Evolutionary conservation across 495 filamentous ascomycete genomes (phyloP).

Genomic region (Xylaria castorea): DNA sequence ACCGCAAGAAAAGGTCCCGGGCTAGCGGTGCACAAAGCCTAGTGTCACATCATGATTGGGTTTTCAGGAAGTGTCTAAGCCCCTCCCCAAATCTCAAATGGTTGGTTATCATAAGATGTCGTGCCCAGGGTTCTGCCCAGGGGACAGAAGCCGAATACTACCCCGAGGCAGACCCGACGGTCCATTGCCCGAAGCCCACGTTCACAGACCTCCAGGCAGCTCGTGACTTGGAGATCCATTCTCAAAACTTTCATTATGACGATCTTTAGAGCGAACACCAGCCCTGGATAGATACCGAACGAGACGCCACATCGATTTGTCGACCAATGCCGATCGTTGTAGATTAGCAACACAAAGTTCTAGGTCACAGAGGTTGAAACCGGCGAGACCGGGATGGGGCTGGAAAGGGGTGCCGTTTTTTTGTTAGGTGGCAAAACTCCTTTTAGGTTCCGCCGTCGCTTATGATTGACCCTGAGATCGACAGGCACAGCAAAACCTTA

Average conservation of each 20-base stretch:
- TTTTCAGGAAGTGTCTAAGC: not conserved
- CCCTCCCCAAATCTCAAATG: slow-evolving; percentile 8
- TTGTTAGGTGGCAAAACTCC: not conserved
- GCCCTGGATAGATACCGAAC: not conserved
- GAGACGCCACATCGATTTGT: not conserved
- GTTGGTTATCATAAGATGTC: slow-evolving; percentile 2
- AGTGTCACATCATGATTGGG: slow-evolving; percentile 13
- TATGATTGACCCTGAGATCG: not conserved
- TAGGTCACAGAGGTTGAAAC: not conserved
- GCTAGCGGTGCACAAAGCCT: not conserved
- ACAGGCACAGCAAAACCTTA: not conserved
- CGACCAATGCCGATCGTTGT: not conserved
- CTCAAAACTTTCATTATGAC: not conserved
- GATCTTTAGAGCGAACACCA: slow-evolving; percentile 2
- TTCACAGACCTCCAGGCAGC: not conserved
- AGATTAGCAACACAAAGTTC: not conserved
- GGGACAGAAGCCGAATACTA: slow-evolving; percentile 9
- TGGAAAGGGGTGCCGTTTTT: not conserved
- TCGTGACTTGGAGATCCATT: not conserved
- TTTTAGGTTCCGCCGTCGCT: not conserved
- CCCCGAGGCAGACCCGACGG: slow-evolving; percentile 6
- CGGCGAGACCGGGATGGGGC: not conserved
- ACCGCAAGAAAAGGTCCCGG: not conserved
- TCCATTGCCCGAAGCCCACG: slow-evolving; percentile 6
- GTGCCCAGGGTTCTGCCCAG: slow-evolving; percentile 13